Base-by-base conservation (phyloP, 2,329 filamentous ascomycete species). In the Furcasterigmium furcatum region DNA sequence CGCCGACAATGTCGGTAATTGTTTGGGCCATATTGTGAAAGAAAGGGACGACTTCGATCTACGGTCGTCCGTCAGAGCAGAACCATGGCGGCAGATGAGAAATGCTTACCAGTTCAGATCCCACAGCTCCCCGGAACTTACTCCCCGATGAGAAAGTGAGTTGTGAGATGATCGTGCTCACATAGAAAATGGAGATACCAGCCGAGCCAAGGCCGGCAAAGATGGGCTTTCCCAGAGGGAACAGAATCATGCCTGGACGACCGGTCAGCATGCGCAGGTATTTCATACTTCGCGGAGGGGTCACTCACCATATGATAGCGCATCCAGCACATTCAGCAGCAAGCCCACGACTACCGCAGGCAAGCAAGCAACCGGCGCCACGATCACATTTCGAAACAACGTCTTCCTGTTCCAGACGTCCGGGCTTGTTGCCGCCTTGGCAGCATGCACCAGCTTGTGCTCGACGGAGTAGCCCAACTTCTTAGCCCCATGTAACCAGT, bases 1-100 rank as follows among this genome's bases (percentile, higher is more conserved):
- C 81, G 14, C 92, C 89, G 52, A 99, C 84, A 36, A 79, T 75
- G 13, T 75, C 73, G 53, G 94, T 83, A 60, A 97, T 96, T 24
- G 87, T 92, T 52, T 85, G 84, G 1, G 94, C 91, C 92, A 99
- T 99, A 59, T 92, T 95, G 69, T 99, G 94, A 63, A 99, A 97
- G 70, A 99, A 99, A 1, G 92, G 94, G 1, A 99, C 92, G 1
- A 97, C 92, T 68, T 99, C 94, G 54, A 97, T 99, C 81, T 86
- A 51, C 8, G 2, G 12, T 25, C 18, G 7, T 14, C 14, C 13
- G 25, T 29, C 25, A 29, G 25, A 29, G 13, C 25, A 8, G 25
- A 29, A 29, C 8, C 25, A 29, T 29, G 8, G 25, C 7, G 34
- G 34, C 14, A 25, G 13, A 16, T 16, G 10, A 32, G 29, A 18